These are phyloP conservation scores for Sindora glabra DNA, from an alignment of 306 rosid genomes.

Conservation along the genomic window DNA sequence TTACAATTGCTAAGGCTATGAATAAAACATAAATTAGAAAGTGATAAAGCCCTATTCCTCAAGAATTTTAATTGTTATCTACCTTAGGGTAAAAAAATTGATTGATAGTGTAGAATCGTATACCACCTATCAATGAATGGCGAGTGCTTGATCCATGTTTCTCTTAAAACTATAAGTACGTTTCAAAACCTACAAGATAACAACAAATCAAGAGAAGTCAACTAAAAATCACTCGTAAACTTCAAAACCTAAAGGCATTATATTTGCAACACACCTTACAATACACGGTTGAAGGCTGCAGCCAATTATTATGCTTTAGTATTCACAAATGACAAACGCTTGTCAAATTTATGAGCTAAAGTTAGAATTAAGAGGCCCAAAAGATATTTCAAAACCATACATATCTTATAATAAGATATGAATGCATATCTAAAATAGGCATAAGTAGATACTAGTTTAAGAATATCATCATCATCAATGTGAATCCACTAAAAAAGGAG, in stretches of 20 bases:
- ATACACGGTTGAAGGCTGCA: slow-evolving; percentile 1
- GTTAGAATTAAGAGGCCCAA: no score
- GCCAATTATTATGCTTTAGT: neutral
- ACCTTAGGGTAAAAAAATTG: neutral
- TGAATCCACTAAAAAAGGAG: slow-evolving; percentile 89
- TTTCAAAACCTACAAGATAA: slow-evolving; percentile 62
- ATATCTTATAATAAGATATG: no score
- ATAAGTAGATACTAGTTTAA: slow-evolving; percentile 38
- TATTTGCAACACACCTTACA: no score
- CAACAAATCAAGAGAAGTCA: neutral
- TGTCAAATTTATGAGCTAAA: neutral
- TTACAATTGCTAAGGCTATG: neutral
- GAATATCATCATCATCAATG: slow-evolving; percentile 77
- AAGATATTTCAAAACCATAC: no score
- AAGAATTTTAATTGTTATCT: slow-evolving; percentile 4
- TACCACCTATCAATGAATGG: slow-evolving; percentile 60
- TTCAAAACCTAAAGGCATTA: neutral
- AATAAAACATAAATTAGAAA: neutral
- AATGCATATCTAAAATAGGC: neutral
- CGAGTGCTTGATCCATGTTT: slow-evolving; percentile 87
- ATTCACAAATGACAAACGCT: neutral
- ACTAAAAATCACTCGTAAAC: neutral
- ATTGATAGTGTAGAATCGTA: neutral
- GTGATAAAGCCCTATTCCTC: neutral
- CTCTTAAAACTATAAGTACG: slow-evolving; percentile 47